Base-by-base conservation (phyloP, 164 flowering plant species). In the Magnolia kwangsiensis region DNA sequence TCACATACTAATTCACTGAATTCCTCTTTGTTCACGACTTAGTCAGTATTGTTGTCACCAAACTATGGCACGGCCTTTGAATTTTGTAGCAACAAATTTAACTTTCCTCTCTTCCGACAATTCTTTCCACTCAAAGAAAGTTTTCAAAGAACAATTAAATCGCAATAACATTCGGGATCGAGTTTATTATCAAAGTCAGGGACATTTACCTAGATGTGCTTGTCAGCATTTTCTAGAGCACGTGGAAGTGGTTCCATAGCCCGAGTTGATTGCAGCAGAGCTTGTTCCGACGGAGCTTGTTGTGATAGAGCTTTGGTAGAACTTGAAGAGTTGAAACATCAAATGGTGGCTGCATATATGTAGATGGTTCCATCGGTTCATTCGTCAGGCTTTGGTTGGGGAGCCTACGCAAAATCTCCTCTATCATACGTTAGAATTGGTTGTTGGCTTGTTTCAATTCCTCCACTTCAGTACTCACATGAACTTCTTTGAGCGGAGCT, bases 401-500 rank as follows among this genome's bases (percentile, higher is more conserved):
- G n/a, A n/a, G n/a, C 19, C 20, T 3, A 3, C 14, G 51, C 18
- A 69, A 20, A 50, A 69, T 3, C 31, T 69, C 50, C 8, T 69
- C 20, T 7, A 45, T 49, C n/a, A 29, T 45, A 8, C 20, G 51
- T 3, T 69, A 55, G 9, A 69, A 51, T 4, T 37, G 7, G 6
- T 37, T 4, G 20, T 69, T 69, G 21, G 72, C 29, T 69, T 69
- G 50, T 21, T n/a, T 69, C 18, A 69, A 19, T 37, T 69, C 72
- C 7, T 18, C 64, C 18, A 61, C n/a, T 61, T 61, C 8, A 1
- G 64, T 20, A 14, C 6, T 3, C 20, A 59, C 63, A 59, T 59
- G 16, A 14, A 61, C 7, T 13, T 61, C 20, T 31, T 31, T 2
- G 1, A 31, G 37, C 1, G 37, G 37, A 31, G 37, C 37, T 31